These are phyloP conservation scores for Coelastrella sp. DNA, from an alignment of 139 green algal species.

Conservation along the genomic window DNA sequence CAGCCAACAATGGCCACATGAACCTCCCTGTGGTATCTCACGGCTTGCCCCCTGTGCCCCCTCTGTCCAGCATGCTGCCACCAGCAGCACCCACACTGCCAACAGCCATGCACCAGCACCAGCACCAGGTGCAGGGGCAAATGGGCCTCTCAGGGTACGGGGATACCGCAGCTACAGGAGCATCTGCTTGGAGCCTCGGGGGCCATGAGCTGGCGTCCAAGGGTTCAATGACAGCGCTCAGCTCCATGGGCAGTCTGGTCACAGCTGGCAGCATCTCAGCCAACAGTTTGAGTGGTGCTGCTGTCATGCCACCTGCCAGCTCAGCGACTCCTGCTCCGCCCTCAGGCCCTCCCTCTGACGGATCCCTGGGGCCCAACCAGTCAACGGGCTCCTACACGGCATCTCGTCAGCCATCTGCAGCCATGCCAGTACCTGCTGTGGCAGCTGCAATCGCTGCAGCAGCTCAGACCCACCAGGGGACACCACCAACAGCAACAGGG, in stretches of 20 bases:
- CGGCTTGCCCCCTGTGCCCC: neutral
- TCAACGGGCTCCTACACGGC: neutral
- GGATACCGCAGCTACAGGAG: neutral
- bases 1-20: conserved; percentile 4
- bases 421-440: conserved; percentile 9
- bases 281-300: neutral
- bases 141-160: conserved; percentile 12
- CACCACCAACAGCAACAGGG: neutral
- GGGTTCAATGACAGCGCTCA: neutral
- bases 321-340: neutral
- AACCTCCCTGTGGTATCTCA: neutral
- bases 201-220: neutral
- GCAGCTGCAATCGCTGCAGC: conserved; percentile 12
- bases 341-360: neutral
- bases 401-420: neutral
- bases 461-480: conserved; percentile 12
- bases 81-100: conserved; percentile 18
- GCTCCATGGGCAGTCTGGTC: neutral
- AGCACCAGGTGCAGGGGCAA: neutral
- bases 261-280: neutral
- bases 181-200: neutral
- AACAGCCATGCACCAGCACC: neutral
- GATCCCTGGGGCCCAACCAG: no score
- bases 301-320: neutral
- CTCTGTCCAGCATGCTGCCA: neutral